These are phyloP conservation scores for Ramaria rubella DNA, from an alignment of 768 basidiomycete species.

Conservation along the genomic window DNA sequence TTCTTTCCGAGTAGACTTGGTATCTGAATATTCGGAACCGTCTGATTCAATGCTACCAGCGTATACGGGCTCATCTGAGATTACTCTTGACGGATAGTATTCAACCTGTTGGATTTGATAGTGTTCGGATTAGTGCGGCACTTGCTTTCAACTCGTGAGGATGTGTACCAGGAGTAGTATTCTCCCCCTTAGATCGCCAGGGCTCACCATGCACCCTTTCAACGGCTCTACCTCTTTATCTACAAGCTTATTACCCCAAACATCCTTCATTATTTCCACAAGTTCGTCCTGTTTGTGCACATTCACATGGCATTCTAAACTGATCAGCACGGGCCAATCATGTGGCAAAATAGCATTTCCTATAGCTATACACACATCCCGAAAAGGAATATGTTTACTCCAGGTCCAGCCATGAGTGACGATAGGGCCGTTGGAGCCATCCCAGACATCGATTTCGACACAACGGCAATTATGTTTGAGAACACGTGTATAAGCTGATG, in stretches of 20 bases:
- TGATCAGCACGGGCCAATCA: slow-evolving; percentile 54
- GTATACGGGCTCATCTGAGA: background rate
- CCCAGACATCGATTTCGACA: slow-evolving; percentile 68
- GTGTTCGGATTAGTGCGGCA: background rate
- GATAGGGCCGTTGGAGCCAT: slow-evolving; percentile 43
- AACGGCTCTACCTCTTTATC: slow-evolving; percentile 30
- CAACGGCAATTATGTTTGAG: slow-evolving; percentile 46
- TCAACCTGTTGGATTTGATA: slow-evolving; percentile 53
- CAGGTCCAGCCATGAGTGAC: slow-evolving; percentile 61
- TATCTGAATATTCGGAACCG: background rate
- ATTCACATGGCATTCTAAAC: slow-evolving; percentile 57
- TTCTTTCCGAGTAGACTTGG: background rate
- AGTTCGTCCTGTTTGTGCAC: slow-evolving; percentile 44
- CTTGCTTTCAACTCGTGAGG: background rate
- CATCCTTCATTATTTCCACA: slow-evolving; percentile 43
- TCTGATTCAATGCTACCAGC: background rate
- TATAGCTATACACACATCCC: slow-evolving; percentile 48
- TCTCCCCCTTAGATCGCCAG: slow-evolving; percentile 42
- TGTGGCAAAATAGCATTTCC: slow-evolving; percentile 32
- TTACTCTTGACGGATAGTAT: slow-evolving; percentile 31
- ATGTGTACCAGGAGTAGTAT: slow-evolving; percentile 52
- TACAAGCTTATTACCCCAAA: slow-evolving; percentile 49
- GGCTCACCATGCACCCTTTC: slow-evolving; percentile 28
- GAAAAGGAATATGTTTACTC: slow-evolving; percentile 44
- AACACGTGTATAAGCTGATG: slow-evolving; percentile 49